A percentile compares a stretch with the other conserved stretches of the same genome.
phyloP scores from a whole-genome alignment of 306 rosid genomes.

The Luffa acutangula region DNA sequence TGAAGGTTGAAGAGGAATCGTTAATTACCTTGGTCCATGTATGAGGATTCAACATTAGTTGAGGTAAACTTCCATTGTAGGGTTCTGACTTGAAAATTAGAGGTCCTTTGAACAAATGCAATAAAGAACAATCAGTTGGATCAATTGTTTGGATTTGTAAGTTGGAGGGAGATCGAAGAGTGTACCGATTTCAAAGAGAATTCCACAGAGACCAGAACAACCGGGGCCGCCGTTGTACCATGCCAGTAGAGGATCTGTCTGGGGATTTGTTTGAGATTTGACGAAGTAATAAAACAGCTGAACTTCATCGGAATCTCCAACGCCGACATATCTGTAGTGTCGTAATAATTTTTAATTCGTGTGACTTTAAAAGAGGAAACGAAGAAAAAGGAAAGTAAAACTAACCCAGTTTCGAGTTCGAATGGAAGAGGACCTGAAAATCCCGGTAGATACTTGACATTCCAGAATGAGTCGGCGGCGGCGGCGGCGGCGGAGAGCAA shows the following conservation, averaged over 20 bases:
- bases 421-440: slow-evolving; percentile 57
- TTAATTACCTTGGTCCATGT: slow-evolving; percentile 85
- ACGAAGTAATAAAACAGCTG: slow-evolving; percentile 51
- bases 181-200: slow-evolving; percentile 43
- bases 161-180: too few relatives aligned
- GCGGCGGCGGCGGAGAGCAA: background rate
- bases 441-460: slow-evolving; percentile 52
- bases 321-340: slow-evolving; percentile 44
- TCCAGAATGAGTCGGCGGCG: background rate
- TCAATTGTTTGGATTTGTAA: too few relatives aligned
- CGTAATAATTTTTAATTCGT: too few relatives aligned
- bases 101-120: slow-evolving; percentile 39
- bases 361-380: too few relatives aligned
- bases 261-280: slow-evolving; percentile 42
- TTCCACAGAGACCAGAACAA: slow-evolving; percentile 42
- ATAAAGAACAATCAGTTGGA: too few relatives aligned
- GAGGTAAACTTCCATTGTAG: slow-evolving; percentile 49
- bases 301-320: slow-evolving; percentile 46
- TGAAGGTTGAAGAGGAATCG: background rate
- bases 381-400: background rate
- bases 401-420: slow-evolving; percentile 51
- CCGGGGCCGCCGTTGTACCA: slow-evolving; percentile 74
- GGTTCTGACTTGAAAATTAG: slow-evolving; percentile 24
- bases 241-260: slow-evolving; percentile 48
- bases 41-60: slow-evolving; percentile 27